phyloP scores from a whole-genome alignment of 2,329 filamentous ascomycete genomes.

The Cercospora beticola region DNA sequence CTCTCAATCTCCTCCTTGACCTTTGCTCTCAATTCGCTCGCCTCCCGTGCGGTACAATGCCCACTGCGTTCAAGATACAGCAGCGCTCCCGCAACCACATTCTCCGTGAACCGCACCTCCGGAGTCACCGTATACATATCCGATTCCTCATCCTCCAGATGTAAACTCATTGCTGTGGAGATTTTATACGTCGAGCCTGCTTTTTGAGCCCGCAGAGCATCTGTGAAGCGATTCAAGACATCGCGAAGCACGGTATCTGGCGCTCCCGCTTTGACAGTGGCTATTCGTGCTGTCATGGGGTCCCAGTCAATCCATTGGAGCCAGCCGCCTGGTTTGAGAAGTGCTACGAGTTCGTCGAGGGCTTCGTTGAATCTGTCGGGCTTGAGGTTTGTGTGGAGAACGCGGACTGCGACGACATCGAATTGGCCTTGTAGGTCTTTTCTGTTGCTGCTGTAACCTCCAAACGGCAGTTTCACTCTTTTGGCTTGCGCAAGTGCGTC shows the following conservation, averaged over 20 bases:
- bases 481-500: background rate
- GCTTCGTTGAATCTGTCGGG: conserved; percentile 18
- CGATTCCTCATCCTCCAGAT: conserved; percentile 17
- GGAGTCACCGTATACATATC: conserved; percentile 25
- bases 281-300: conserved; percentile 23
- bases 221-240: conserved; percentile 17
- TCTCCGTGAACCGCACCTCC: conserved; percentile 20
- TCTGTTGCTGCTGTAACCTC: background rate
- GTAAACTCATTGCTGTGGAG: conserved; percentile 11
- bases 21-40: background rate
- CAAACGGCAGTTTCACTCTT: background rate
- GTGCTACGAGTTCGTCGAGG: conserved; percentile 16
- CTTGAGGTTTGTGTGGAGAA: conserved; percentile 16
- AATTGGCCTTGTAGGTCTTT: conserved; percentile 12
- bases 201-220: conserved; percentile 14
- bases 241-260: conserved; percentile 18
- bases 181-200: conserved; percentile 25
- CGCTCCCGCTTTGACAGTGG: conserved; percentile 22
- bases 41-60: conserved; percentile 5
- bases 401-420: conserved; percentile 23
- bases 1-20: conserved; percentile 20
- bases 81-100: conserved; percentile 14
- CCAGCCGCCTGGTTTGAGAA: conserved; percentile 26
- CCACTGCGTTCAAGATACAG: conserved; percentile 13
- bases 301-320: conserved; percentile 26